Base-by-base conservation (phyloP, 208 protist species). In the Leishmania tropica region DNA sequence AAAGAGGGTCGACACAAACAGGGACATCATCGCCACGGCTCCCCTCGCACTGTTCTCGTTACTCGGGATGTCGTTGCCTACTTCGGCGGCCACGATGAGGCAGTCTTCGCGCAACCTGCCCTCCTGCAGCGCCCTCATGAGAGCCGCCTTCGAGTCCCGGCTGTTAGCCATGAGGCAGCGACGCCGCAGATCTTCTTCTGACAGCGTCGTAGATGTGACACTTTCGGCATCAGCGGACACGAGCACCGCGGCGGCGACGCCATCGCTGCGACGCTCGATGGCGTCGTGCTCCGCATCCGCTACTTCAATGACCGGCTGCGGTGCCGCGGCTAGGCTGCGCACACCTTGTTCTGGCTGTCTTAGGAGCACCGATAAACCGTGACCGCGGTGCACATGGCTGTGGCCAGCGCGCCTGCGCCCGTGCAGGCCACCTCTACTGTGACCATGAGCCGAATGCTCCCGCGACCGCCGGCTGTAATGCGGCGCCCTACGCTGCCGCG, bases 61-160 rank as follows among this genome's bases (percentile, higher is more conserved):
- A 4, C 71, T 72, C 3, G 77, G 76, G 48, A 85, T 85, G 21
- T 78, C 71, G 58, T 85, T 85, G 28, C 82, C 82, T 7, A 85
- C 77, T 19, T 85, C 82, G 7, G 77, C 82, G 8, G 47, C 71
- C 48, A 85, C 77, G 64, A 85, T 70, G 8, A 85, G 47, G 60
- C 82, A 85, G 62, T 79, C 72, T 28, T 74, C 47, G 5, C 53
- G 77, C 62, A 79, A 67, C n/a, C n/a, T 71, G 1, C 82, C 82
- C n/a, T 85, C 77, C 72, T 76, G 15, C 51, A 85, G 75, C 77
- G 82, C 77, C 7, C 7, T 47, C 76, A 79, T 45, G 71, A 75
- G 60, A 48, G 77, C 73, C n/a, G 62, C 71, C 47, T 85, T 56
- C 8, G 76, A 45, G 19, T 58, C 77, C 7, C 72, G 76, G 17